Percentiles rank a stretch among this genome's conserved stretches.
Conservation (phyloP, 805 yeast species). For the Candida pseudoglaebosa region DNA sequence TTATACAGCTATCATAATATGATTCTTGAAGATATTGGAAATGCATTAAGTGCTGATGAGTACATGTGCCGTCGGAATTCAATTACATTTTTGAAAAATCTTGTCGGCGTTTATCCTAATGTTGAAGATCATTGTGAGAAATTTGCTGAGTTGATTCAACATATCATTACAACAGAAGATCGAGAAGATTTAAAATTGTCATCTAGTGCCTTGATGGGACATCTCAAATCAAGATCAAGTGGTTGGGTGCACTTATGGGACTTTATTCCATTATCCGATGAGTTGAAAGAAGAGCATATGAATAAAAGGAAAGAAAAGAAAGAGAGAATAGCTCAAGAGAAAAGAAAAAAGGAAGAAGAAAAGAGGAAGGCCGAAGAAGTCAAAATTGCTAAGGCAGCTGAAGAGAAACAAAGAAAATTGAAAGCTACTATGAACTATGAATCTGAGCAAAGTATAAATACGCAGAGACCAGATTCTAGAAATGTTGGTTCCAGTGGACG, state of each 20-base stretch:
- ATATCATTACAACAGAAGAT: conserved; percentile 48
- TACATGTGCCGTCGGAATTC: conserved; percentile 81
- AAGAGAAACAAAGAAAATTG: conserved; percentile 10
- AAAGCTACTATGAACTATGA: conserved; percentile 9
- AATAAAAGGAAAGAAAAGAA: conserved; percentile 16
- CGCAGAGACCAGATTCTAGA: conserved; percentile 7
- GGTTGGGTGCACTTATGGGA: conserved; percentile 54
- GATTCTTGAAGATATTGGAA: conserved; percentile 41
- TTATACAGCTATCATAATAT: conserved; percentile 55
- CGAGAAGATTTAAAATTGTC: conserved; percentile 82
- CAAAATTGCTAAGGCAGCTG: conserved; percentile 7
- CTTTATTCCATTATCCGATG: conserved; percentile 48
- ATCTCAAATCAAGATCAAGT: conserved; percentile 51
- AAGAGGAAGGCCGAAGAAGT: conserved; percentile 12
- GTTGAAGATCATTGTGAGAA: conserved; percentile 62
- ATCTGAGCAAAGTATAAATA: conserved; percentile 4
- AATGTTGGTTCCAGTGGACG: conserved; percentile 15
- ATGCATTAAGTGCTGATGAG: conserved; percentile 46
- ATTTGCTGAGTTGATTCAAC: conserved; percentile 44
- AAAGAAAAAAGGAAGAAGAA: conserved; percentile 11
- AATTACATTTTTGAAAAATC: conserved; percentile 68
- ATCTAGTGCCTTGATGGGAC: conserved; percentile 66
- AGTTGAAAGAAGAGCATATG: conserved; percentile 30
- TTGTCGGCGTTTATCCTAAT: conserved; percentile 61
- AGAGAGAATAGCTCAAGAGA: conserved; percentile 18